Conservation (phyloP, 116 monocot species). For the Dioscorea cayenensis region DNA sequence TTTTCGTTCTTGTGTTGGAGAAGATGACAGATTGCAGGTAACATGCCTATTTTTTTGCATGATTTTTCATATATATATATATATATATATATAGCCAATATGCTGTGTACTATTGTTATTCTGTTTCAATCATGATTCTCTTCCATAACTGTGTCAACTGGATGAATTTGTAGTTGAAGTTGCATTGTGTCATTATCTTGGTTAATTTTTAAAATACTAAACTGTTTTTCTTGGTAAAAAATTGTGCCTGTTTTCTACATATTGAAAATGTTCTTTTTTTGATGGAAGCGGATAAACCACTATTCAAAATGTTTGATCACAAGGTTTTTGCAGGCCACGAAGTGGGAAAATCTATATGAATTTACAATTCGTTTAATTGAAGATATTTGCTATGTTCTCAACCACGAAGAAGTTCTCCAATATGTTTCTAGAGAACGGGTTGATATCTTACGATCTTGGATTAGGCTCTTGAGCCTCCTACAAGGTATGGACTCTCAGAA, state of each 20-base stretch:
- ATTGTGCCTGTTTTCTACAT: too few species aligned
- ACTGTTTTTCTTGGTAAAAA: too few species aligned
- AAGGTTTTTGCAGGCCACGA: constrained; percentile 52
- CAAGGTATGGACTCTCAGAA: constrained; percentile 91
- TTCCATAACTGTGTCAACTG: too few species aligned
- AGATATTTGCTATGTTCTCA: constrained; percentile 64
- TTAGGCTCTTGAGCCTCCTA: constrained; percentile 51
- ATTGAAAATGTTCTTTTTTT: too few species aligned
- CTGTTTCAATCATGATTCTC: too few species aligned
- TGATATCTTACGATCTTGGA: constrained; percentile 58
- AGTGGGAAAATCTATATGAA: constrained; percentile 42
- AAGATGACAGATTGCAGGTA: constrained; percentile 72
- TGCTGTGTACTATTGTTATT: too few species aligned
- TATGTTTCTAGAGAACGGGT: constrained; percentile 58
- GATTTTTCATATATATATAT: not conserved
- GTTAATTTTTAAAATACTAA: too few species aligned
- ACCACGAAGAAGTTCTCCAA: constrained; percentile 49
- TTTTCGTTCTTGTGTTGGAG: constrained; percentile 48
- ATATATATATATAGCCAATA: too few species aligned
- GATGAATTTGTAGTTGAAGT: too few species aligned
- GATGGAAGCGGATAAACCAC: too few species aligned
- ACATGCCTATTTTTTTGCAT: constrained; percentile 6
- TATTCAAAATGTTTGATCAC: not conserved
- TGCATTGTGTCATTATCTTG: too few species aligned
- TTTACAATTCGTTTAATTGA: constrained; percentile 54